Base-by-base conservation (phyloP, 108 stramenopile genomes). In the Conticribra weissflogii region DNA sequence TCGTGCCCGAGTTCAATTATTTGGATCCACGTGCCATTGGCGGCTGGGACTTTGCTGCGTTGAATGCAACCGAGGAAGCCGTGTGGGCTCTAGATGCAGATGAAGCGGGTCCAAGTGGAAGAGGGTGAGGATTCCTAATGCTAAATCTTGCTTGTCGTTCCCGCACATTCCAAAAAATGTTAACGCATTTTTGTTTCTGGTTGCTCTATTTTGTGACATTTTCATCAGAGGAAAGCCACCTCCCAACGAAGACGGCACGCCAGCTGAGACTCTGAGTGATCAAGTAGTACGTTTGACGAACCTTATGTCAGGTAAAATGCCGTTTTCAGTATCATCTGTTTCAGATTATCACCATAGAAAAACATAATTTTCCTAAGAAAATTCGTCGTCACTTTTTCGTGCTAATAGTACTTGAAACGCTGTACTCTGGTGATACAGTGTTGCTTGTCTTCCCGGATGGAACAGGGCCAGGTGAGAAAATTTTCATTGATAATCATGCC, bases 1-100 rank as follows among this genome's bases (percentile, higher is more conserved):
- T 91, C 9, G 78, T 94, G 3, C 88, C 90, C 1, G 93, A 94
- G 60, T 94, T 87, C 63, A 91, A 86, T 41, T 94, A 86, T 59
- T 61, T 91, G 76, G 92, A 94, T 79, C 90, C 85, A 29, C 69
- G 93, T 41, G 93, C 81, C 0, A 82, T 89, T 25, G 93, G 93
- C 9, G 50, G 62, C 29, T 94, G 90, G 90, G 90, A 94, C 55
- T 85, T 72, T 68, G 69, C 72, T 16, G 52, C 72, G 14, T 28
- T 74, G 28, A 66, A 74, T n/a, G 21, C 44, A 29, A 87, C 87
- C 0, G 49, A 71, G 56, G 77, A 77, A 18, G 92, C 92, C 5
- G 77, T 93, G 0, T 86, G 84, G 82, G 91, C 91, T 0, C 54
- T 93, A 78, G 91, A 93, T 64, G 78, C 45, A 0, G 51, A 68